Conservation (phyloP, 2,329 filamentous ascomycete species). For the Samsoniella hepiali region DNA sequence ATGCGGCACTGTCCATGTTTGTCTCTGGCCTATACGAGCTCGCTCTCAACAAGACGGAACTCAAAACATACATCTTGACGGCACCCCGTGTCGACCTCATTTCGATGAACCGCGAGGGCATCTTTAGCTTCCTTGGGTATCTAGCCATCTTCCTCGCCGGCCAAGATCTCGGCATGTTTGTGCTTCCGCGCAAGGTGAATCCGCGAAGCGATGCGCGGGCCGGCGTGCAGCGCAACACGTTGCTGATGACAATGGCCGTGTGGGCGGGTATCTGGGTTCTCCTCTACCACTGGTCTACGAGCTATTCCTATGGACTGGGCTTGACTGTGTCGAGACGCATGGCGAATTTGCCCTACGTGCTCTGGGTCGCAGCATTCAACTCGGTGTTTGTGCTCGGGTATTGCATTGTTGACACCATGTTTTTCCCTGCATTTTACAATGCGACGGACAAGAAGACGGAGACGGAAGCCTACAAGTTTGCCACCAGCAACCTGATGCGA, state of each 20-base stretch:
- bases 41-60: slow-evolving; percentile 68
- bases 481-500: slow-evolving; percentile 76
- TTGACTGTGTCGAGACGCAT: slow-evolving; percentile 81
- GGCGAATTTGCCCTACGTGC: slow-evolving; percentile 88
- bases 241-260: slow-evolving; percentile 60
- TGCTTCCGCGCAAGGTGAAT: slow-evolving; percentile 61
- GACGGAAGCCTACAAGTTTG: slow-evolving; percentile 58
- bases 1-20: slow-evolving; percentile 68
- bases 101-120: slow-evolving; percentile 87
- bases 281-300: slow-evolving; percentile 68
- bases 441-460: slow-evolving; percentile 55
- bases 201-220: slow-evolving; percentile 41
- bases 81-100: slow-evolving; percentile 76
- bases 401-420: slow-evolving; percentile 70
- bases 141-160: slow-evolving; percentile 91
- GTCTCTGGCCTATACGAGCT: slow-evolving; percentile 71
- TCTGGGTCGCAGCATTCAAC: slow-evolving; percentile 94
- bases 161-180: slow-evolving; percentile 75
- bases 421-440: slow-evolving; percentile 71
- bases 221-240: slow-evolving; percentile 49
- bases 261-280: slow-evolving; percentile 67
- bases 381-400: slow-evolving; percentile 76
- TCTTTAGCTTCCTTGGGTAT: slow-evolving; percentile 95
- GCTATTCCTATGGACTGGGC: slow-evolving; percentile 66
- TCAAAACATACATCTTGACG: slow-evolving; percentile 79